Evolutionary conservation across 1,284 basidiomycete genomes (phyloP).

Genomic region (Leccinum angustisporum): DNA sequence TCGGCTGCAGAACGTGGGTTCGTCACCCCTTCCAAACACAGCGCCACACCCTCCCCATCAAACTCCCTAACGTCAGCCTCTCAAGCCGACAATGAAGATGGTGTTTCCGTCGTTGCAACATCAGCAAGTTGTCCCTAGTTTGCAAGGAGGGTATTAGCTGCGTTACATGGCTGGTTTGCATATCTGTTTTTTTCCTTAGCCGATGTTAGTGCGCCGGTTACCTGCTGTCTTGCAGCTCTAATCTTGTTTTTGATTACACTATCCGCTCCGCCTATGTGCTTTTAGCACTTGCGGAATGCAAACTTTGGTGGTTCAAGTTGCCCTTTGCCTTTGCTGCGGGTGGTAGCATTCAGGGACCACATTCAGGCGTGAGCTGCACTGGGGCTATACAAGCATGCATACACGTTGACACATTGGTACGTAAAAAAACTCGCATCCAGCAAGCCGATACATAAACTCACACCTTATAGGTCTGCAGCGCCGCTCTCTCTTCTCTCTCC

Average conservation of each 20-base stretch:
- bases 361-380: no score
- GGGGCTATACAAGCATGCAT: no score
- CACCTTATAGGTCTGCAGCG: no score
- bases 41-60: conserved; percentile 41
- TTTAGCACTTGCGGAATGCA: no score
- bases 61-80: conserved; percentile 52
- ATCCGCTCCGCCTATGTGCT: conserved; percentile 40
- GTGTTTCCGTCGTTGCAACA: conserved; percentile 65
- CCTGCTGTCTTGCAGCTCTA: conserved; percentile 22
- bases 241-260: conserved; percentile 37
- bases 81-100: conserved; percentile 53
- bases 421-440: no score
- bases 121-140: conserved; percentile 49
- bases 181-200: conserved; percentile 12
- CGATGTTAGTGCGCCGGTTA: conserved; percentile 13
- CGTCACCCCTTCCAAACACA: conserved; percentile 44
- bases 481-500: no score
- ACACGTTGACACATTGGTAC: no score
- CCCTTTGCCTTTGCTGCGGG: no score
- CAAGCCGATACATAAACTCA: no score
- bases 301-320: no score
- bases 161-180: conserved; percentile 14
- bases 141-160: conserved; percentile 47
- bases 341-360: no score
- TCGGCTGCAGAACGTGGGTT: conserved; percentile 48